Evolutionary conservation across 1,139 yeast genomes (phyloP).

Genomic region (Blastobotrys apis): DNA sequence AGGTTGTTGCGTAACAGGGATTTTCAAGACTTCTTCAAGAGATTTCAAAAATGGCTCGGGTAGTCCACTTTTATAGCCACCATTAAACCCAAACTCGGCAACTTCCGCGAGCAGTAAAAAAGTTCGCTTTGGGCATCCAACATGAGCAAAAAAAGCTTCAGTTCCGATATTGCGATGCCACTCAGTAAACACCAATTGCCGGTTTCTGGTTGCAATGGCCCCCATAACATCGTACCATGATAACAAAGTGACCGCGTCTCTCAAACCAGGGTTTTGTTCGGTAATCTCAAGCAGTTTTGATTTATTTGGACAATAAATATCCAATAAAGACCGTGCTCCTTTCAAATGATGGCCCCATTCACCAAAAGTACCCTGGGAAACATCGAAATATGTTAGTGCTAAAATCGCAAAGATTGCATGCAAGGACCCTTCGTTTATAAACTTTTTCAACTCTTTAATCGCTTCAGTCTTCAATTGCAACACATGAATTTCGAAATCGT

Average conservation of each 20-base stretch:
- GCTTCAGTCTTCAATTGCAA: slow-evolving; percentile 22
- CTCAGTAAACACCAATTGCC: slow-evolving; percentile 21
- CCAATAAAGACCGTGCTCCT: slow-evolving; percentile 24
- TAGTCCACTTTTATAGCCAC: not conserved
- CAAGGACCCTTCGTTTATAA: slow-evolving; percentile 19
- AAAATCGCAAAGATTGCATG: slow-evolving; percentile 25
- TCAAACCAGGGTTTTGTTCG: slow-evolving; percentile 21
- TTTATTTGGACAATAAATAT: slow-evolving; percentile 20
- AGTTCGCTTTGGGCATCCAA: slow-evolving; percentile 22
- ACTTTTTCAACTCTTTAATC: slow-evolving; percentile 21
- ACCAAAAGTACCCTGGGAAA: slow-evolving; percentile 24
- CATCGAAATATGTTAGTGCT: slow-evolving; percentile 25
- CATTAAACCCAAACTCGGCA: slow-evolving; percentile 6
- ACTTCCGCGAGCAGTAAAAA: slow-evolving; percentile 18
- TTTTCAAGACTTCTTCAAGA: not conserved
- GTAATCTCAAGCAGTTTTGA: slow-evolving; percentile 14
- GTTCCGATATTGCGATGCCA: slow-evolving; percentile 25
- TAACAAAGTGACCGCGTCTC: slow-evolving; percentile 23
- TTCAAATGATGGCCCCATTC: slow-evolving; percentile 21
- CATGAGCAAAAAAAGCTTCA: slow-evolving; percentile 20
- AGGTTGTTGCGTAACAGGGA: not conserved
- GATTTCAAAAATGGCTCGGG: not conserved
- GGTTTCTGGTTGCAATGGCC: slow-evolving; percentile 17
- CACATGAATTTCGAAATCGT: slow-evolving; percentile 16
- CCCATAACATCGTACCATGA: slow-evolving; percentile 27